phyloP scores from a whole-genome alignment of 2,329 filamentous ascomycete genomes.

The Cladobotryum mycophilum region DNA sequence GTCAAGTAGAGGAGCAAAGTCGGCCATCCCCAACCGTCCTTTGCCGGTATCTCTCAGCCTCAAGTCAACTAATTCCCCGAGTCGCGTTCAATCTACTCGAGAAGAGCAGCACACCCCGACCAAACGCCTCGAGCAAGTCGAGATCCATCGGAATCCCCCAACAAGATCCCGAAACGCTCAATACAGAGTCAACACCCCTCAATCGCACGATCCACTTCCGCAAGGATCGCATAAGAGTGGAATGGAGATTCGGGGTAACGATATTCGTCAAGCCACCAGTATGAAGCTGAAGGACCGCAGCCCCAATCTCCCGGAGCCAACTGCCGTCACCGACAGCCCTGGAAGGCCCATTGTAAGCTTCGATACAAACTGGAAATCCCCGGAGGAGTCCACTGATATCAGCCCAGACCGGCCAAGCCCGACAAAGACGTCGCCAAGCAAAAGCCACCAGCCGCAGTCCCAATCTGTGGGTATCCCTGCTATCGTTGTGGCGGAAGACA shows the following conservation, averaged over 20 bases:
- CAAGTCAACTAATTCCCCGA: slow-evolving; percentile 28
- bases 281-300: slow-evolving; percentile 85
- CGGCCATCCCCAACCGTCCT: slow-evolving; percentile 20
- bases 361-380: slow-evolving; percentile 73
- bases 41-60: slow-evolving; percentile 27
- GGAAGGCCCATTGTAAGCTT: slow-evolving; percentile 97
- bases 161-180: slow-evolving; percentile 74
- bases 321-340: slow-evolving; percentile 82
- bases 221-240: slow-evolving; percentile 63
- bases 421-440: slow-evolving; percentile 22
- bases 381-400: slow-evolving; percentile 64
- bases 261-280: slow-evolving; percentile 85
- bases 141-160: slow-evolving; percentile 80
- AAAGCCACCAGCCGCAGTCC: slow-evolving; percentile 13
- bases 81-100: slow-evolving; percentile 34
- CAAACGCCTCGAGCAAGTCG: slow-evolving; percentile 46
- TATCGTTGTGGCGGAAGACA: slow-evolving; percentile 48
- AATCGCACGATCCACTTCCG: slow-evolving; percentile 27
- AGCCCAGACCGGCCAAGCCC: slow-evolving; percentile 38
- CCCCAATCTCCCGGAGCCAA: slow-evolving; percentile 78
- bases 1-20: slow-evolving; percentile 8
- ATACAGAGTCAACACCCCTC: slow-evolving; percentile 62
- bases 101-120: slow-evolving; percentile 29
- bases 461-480: slow-evolving; percentile 42
- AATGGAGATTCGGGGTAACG: slow-evolving; percentile 76